Conservation (phyloP, 306 rosid genomes). For the Comarum palustre region DNA sequence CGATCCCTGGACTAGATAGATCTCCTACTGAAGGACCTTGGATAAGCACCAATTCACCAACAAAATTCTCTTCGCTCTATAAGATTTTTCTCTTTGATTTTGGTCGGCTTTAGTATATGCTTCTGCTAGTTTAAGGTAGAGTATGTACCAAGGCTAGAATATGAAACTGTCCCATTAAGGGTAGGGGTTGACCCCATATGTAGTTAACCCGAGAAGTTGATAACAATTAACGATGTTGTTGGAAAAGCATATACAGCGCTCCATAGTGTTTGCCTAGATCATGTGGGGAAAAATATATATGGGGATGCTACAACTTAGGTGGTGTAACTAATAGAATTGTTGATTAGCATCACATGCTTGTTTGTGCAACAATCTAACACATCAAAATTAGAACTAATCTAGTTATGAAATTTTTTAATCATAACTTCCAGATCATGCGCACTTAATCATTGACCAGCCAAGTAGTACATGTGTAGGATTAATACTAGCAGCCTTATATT, state of each 20-base stretch:
- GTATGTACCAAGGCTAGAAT: constrained; percentile 11
- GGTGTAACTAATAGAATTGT: not conserved
- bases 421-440: constrained; percentile 13
- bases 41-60: constrained; percentile 32
- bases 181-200: not conserved
- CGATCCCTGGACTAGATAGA: not conserved
- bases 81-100: constrained; percentile 36
- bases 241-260: not conserved
- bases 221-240: not conserved
- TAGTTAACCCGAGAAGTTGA: not conserved
- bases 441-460: not conserved
- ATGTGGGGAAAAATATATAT: not conserved
- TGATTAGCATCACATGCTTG: constrained; percentile 3
- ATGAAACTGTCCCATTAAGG: constrained; percentile 16
- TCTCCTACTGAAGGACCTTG: not conserved
- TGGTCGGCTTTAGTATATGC: constrained; percentile 29
- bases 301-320: constrained; percentile 15
- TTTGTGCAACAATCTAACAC: not conserved
- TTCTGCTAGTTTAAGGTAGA: constrained; percentile 13
- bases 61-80: constrained; percentile 18
- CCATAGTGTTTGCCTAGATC: not conserved
- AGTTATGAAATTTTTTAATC: no score
- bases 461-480: not conserved
- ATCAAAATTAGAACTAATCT: not conserved
- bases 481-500: not conserved